These are phyloP conservation scores for Schoenoplectus tabernaemontani DNA, from an alignment of 202 grass and related monocot species.

Conservation along the genomic window DNA sequence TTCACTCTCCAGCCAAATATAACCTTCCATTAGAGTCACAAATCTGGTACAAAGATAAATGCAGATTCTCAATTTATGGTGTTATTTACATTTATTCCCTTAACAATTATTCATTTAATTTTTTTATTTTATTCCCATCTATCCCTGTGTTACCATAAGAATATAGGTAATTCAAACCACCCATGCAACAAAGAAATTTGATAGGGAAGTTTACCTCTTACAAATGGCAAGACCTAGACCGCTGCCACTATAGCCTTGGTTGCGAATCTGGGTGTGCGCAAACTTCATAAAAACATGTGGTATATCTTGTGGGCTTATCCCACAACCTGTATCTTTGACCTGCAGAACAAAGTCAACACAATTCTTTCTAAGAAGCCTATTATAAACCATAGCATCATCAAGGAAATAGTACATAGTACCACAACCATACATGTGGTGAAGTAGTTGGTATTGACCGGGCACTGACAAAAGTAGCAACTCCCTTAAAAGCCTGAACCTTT, in stretches of 20 bases:
- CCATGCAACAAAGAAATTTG: background rate
- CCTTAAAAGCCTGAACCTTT: background rate
- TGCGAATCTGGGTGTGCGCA: slow-evolving; percentile 46
- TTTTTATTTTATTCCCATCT: too few relatives aligned
- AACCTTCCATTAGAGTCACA: slow-evolving; percentile 79
- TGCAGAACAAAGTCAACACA: slow-evolving; percentile 1
- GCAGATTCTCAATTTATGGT: background rate
- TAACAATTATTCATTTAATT: background rate
- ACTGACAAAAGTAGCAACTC: background rate
- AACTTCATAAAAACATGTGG: slow-evolving; percentile 84
- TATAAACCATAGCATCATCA: background rate
- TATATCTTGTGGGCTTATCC: slow-evolving; percentile 79
- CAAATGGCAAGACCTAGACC: slow-evolving; percentile 89
- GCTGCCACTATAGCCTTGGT: slow-evolving; percentile 49
- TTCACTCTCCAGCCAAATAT: slow-evolving; percentile 96
- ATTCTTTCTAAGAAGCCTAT: background rate
- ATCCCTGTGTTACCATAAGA: background rate
- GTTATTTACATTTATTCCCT: background rate
- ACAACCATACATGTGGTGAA: too few relatives aligned
- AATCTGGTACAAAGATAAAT: slow-evolving; percentile 40
- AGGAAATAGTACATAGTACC: too few relatives aligned
- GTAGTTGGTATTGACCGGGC: background rate
- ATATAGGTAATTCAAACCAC: background rate
- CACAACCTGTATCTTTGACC: slow-evolving; percentile 91
- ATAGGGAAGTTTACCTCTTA: slow-evolving; percentile 45